Evolutionary conservation across 495 filamentous ascomycete species (phyloP), one percentile per base, ranked within the genome.

Genomic region (Podospora comata): DNA sequence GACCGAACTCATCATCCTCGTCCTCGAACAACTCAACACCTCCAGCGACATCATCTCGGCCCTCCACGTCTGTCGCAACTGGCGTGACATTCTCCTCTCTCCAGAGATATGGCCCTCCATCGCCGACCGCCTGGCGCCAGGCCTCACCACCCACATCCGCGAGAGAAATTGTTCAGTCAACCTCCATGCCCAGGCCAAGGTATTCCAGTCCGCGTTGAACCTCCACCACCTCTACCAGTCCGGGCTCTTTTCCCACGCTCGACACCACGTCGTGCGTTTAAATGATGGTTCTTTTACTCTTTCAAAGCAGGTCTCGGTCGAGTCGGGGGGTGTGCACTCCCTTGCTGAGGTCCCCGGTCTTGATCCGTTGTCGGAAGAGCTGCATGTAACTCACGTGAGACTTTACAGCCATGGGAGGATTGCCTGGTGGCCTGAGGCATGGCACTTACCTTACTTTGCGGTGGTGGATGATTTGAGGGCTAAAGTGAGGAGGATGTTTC

Each of bases 391-490:
- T 28, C 54, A 53, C 18, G 7, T 68, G 11, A 68, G 64, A 53
- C 54, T 68, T 7, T 64, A 68, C 54, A 64, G 61, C 15, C 67
- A 68, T 11, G 67, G 67, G 6, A 54, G 67, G 11, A 18, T 68
- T n/a, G 67, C 67, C 7, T 68, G 67, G 67, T 68, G 67, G 67
- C 67, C 67, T n/a, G 67, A 68, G 55, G 67, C 27, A n/a, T 68
- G 67, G 67, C 53, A 60, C 2, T 4, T 68, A 19, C 67, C 67
- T 23, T 68, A 44, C 19, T 68, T 64, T 65, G 61, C 67, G n/a
- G 34, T 68, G 28, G 55, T 68, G 20, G 67, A 68, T 30, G 67
- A 68, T 54, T n/a, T 68, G 48, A n/a, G 67, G 2, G n/a, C 27
- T 15, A 23, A 28, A 9, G 48, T 20, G 19, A 18, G 54, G 54